These are phyloP conservation scores for Clonostachys rosea DNA, from an alignment of 2,329 filamentous ascomycete genomes.

Conservation along the genomic window DNA sequence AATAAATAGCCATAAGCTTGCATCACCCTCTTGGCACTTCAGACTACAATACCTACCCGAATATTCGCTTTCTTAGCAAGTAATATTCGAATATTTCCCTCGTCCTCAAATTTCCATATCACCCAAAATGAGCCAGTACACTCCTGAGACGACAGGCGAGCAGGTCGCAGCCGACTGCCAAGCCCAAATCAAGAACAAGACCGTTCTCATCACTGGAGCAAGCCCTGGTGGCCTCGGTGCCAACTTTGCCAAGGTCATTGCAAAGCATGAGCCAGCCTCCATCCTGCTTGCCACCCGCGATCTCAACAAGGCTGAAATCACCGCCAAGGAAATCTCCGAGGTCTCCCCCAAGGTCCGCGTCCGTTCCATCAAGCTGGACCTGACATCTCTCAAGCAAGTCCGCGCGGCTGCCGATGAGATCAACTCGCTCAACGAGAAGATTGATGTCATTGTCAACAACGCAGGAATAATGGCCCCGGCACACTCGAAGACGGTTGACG, in stretches of 20 bases:
- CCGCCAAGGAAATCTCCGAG: background rate
- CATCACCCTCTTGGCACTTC: no score
- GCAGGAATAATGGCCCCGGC: conserved; percentile 6
- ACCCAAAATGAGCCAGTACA: no score
- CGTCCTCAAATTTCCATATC: background rate
- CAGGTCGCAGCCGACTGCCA: background rate
- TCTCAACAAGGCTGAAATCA: background rate
- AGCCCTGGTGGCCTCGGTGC: background rate
- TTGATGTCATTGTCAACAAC: conserved; percentile 4
- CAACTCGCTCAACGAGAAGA: conserved; percentile 17
- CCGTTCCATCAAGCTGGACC: conserved; percentile 17
- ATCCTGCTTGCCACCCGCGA: conserved; percentile 1
- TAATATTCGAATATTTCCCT: background rate
- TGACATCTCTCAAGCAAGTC: conserved; percentile 25
- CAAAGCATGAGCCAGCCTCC: background rate
- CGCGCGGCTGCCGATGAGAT: conserved; percentile 24
- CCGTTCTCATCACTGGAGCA: conserved; percentile 1
- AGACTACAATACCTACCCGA: no score
- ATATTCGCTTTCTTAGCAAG: no score
- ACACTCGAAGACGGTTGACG: conserved; percentile 22
- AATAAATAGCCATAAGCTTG: no score
- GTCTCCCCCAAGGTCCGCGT: background rate
- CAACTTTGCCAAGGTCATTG: background rate
- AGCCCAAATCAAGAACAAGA: background rate
- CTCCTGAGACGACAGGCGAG: no score